A percentile compares a stretch with the other conserved stretches of the same genome.
These are phyloP conservation scores for Dioscorea cayenensis DNA, from an alignment of 116 monocot species.

Conservation along the genomic window DNA sequence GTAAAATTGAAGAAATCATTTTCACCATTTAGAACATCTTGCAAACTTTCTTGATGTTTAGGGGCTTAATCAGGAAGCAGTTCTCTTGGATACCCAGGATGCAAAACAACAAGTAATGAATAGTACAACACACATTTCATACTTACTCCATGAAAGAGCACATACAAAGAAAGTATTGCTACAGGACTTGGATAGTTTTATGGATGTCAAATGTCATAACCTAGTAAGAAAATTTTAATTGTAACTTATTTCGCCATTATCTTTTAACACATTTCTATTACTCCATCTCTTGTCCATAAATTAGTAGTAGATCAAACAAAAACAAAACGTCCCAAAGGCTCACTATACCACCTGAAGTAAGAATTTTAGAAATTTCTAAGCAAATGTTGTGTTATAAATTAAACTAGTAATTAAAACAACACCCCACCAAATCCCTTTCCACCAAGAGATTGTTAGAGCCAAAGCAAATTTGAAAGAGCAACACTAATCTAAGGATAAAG, in stretches of 20 bases:
- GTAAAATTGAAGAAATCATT: not conserved
- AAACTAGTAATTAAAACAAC: too few species aligned
- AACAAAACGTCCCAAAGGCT: not conserved
- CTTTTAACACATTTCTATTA: too few species aligned
- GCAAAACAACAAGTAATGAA: conserved; percentile 3
- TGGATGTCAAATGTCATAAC: too few species aligned
- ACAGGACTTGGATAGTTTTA: too few species aligned
- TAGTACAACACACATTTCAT: not conserved
- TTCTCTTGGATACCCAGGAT: conserved; percentile 71
- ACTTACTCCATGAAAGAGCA: not conserved
- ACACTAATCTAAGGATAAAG: not conserved
- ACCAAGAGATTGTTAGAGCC: too few species aligned
- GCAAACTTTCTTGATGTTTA: conserved; percentile 51
- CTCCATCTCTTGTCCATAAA: not conserved
- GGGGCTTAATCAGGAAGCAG: conserved; percentile 84
- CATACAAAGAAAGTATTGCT: not conserved
- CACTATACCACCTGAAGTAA: not conserved
- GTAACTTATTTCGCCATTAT: too few species aligned
- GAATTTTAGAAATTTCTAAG: not conserved
- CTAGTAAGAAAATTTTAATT: not conserved
- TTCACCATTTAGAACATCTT: conserved; percentile 66
- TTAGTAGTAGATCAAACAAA: too few species aligned
- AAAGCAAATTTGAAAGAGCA: too few species aligned
- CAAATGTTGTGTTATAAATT: not conserved
- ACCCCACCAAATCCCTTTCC: too few species aligned